These are phyloP conservation scores for Tetraselmis chui DNA, from an alignment of 139 green algal species.

Conservation along the genomic window DNA sequence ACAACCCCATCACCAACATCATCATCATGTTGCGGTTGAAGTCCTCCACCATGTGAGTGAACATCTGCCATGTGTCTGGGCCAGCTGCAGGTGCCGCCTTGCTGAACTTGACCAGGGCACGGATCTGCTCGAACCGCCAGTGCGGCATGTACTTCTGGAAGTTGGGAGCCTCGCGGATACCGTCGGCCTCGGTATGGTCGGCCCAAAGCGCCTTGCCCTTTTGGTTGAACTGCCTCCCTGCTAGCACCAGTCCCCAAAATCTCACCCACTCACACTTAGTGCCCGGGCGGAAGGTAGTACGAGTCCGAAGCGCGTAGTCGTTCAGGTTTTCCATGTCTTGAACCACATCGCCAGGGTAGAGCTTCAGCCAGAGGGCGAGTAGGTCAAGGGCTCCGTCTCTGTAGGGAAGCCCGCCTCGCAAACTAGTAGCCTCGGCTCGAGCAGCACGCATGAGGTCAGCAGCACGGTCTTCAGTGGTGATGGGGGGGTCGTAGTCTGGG, in stretches of 20 bases:
- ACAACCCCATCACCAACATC: neutral
- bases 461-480: neutral
- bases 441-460: neutral
- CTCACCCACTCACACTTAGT: neutral
- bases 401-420: neutral
- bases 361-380: neutral
- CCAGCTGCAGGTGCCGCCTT: neutral
- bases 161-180: neutral
- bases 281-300: neutral
- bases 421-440: neutral
- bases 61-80: neutral
- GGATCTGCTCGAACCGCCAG: neutral
- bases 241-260: neutral
- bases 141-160: neutral
- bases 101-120: neutral
- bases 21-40: slow-evolving; percentile 1
- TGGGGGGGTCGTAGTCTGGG: too few relatives aligned
- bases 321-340: neutral
- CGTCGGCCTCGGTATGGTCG: neutral
- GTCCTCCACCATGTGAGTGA: neutral
- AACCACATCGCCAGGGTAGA: neutral
- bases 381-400: neutral
- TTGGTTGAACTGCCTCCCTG: neutral
- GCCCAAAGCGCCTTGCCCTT: neutral
- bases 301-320: neutral